Conservation (phyloP, 441 rosid genomes). For the Lepidium campestre region DNA sequence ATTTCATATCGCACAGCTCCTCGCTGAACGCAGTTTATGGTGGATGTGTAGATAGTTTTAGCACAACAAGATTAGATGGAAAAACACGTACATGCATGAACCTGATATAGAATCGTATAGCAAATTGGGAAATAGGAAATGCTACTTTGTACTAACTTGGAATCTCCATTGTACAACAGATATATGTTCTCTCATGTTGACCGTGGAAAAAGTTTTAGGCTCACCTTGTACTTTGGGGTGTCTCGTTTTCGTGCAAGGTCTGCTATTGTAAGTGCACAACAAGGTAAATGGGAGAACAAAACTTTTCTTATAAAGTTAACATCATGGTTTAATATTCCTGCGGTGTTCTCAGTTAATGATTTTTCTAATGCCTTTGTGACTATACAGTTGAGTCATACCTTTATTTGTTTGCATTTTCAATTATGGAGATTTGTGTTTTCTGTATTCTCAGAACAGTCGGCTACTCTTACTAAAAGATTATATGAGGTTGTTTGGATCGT, state of each 20-base stretch:
- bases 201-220: constrained; percentile 30
- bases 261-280: constrained; percentile 33
- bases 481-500: constrained; percentile 72
- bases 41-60: background rate
- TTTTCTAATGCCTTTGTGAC: background rate
- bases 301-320: background rate
- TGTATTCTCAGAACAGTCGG: constrained; percentile 50
- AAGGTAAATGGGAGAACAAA: constrained; percentile 33
- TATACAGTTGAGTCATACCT: background rate
- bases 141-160: constrained; percentile 7
- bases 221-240: constrained; percentile 36
- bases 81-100: background rate
- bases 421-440: constrained; percentile 2
- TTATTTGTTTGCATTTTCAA: background rate
- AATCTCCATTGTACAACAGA: constrained; percentile 34
- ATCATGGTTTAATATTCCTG: background rate
- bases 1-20: background rate
- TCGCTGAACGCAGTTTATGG: background rate
- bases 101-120: background rate
- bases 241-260: constrained; percentile 29
- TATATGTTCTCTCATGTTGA: constrained; percentile 31
- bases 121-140: background rate
- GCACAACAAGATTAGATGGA: background rate
- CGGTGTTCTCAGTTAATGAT: background rate
- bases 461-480: constrained; percentile 33